Evolutionary conservation across 345 rosid species (phyloP), one percentile per base, ranked within the genome.

Genomic region (Theobroma cacao): DNA sequence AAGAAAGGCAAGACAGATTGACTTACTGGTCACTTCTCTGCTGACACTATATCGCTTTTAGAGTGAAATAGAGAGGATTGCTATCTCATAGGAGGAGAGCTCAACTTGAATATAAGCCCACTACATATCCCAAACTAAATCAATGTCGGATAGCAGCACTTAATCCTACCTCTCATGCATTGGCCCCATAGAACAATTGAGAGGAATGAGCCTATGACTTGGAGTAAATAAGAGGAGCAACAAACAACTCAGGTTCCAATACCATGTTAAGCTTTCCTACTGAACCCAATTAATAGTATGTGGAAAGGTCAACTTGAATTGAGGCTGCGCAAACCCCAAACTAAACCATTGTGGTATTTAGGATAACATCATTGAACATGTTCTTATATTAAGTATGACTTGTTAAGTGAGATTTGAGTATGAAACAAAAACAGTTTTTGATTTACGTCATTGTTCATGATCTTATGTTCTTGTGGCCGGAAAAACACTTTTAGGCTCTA

Each of bases 381-480:
- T 31, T 48, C 17, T 31, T 48, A 22, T 31, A 30, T 45, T 47
- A 75, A 59, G 10, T 74, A 74, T 26, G 22, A 10, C 52, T 40
- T 59, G 15, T 26, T 31, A 48, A 41, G 70, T 74, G 52, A 74
- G 20, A 75, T 58, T 59, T 75, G 68, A 43, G 53, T 41, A 38
- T 60, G 69, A 62, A 62, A 28, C 33, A 28, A 53, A 10, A 8
- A 38, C 3, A 67, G 14, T 56, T 34, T 64, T 65, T 31, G 14
- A 5, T 63, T 34, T 62, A 52, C 36, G 2, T 71, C 40, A 26
- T 33, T 38, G 28, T n/a, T 63, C 26, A 47, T 50, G 38, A 33
- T 65, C 52, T 50, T 52, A 76, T 43, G 43, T 62, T 62, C 36
- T 63, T n/a, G 13, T 43, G 10, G 71, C 18, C 36, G 66, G 58